These are phyloP conservation scores for Staphylotrichum tortipilum DNA, from an alignment of 495 filamentous ascomycete species.

Conservation along the genomic window DNA sequence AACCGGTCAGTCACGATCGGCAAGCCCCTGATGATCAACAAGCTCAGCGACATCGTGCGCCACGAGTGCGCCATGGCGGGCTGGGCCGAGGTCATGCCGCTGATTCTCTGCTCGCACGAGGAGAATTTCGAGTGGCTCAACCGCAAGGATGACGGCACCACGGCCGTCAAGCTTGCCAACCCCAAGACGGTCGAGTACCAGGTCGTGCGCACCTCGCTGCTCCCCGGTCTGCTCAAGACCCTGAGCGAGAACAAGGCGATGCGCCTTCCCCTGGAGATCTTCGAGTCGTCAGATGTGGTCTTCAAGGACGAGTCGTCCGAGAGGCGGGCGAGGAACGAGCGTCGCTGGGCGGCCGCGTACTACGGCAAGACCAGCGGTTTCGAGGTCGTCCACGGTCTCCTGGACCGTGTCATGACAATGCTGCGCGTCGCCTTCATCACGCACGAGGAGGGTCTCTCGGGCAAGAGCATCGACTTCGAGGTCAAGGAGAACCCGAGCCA, in stretches of 20 bases:
- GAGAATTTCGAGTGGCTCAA: conserved; percentile 98
- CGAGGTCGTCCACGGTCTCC: conserved; percentile 87
- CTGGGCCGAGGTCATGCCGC: conserved; percentile 92
- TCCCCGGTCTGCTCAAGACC: conserved; percentile 91
- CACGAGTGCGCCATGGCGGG: conserved; percentile 88
- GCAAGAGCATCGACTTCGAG: conserved; percentile 39
- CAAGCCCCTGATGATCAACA: conserved; percentile 84
- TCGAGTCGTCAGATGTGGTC: conserved; percentile 84
- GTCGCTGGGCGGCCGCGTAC: conserved; percentile 90
- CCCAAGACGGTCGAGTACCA: conserved; percentile 96
- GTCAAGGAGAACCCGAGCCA: conserved; percentile 43
- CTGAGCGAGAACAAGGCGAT: conserved; percentile 91
- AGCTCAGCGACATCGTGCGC: conserved; percentile 85
- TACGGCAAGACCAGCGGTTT: conserved; percentile 94
- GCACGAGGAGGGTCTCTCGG: conserved; percentile 58
- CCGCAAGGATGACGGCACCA: conserved; percentile 77
- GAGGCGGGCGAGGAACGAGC: conserved; percentile 80
- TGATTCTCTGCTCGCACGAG: conserved; percentile 95
- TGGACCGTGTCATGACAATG: conserved; percentile 91
- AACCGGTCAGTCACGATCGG: conserved; percentile 76
- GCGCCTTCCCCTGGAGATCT: conserved; percentile 81
- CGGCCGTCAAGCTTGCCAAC: conserved; percentile 82
- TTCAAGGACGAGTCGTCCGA: conserved; percentile 75
- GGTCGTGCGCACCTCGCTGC: conserved; percentile 79
- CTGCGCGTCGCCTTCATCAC: conserved; percentile 72